Percentiles rank a stretch among this genome's conserved stretches.
Evolutionary conservation across 345 rosid species (phyloP).

Genomic region (Viola odorata): DNA sequence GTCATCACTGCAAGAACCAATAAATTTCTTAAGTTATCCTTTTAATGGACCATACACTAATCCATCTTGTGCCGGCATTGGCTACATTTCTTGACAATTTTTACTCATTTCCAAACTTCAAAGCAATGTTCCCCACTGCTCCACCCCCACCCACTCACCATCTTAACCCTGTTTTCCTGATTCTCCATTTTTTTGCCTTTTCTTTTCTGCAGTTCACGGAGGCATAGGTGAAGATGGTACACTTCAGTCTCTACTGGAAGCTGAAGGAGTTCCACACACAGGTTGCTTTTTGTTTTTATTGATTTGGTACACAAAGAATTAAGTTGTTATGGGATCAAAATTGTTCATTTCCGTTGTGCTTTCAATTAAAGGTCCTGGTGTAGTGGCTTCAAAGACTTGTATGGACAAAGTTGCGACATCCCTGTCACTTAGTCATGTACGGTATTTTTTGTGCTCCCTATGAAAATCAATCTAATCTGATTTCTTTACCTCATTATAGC

Average conservation of each 20-base stretch:
- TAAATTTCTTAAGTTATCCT: no score
- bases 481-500: background rate
- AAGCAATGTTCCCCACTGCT: no score
- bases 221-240: constrained; percentile 99
- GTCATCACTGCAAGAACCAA: no score
- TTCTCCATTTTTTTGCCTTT: background rate
- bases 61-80: no score
- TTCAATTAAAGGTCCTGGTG: constrained; percentile 66
- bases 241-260: constrained; percentile 69
- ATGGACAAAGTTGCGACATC: constrained; percentile 93
- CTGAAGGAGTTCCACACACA: constrained; percentile 76
- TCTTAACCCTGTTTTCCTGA: no score
- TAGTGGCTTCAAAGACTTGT: constrained; percentile 68
- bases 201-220: constrained; percentile 64
- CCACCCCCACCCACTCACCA: no score
- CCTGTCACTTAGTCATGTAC: constrained; percentile 67
- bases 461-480: background rate
- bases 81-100: no score
- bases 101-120: no score
- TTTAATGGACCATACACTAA: no score
- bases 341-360: no score
- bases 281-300: constrained; percentile 40
- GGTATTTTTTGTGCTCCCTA: constrained; percentile 8
- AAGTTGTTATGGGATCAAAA: no score
- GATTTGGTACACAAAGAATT: background rate